Evolutionary conservation across 73 alveolate species (phyloP).

Genomic region (Breviolum minutum): DNA sequence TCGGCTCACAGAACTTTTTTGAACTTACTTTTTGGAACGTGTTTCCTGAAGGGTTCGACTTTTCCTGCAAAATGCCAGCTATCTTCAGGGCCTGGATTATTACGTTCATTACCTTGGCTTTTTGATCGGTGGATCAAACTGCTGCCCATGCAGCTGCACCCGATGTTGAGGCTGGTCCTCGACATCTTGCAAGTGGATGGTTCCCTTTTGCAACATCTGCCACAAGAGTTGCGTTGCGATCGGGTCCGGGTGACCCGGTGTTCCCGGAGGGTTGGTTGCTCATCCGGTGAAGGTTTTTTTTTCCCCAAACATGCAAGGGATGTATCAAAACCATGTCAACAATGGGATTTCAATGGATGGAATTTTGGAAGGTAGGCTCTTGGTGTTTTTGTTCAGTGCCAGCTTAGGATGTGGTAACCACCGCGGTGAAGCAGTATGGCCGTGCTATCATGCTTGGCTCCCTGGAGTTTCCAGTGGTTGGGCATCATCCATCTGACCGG

Average conservation of each 20-base stretch:
- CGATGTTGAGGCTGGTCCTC: slow-evolving; percentile 10
- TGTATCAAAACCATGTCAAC: no score
- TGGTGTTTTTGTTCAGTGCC: neutral
- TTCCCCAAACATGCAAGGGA: no score
- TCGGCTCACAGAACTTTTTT: no score
- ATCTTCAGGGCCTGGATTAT: no score
- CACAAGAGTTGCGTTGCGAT: slow-evolving; percentile 52
- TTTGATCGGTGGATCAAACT: no score
- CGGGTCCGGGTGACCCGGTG: neutral
- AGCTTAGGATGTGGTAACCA: slow-evolving; percentile 37
- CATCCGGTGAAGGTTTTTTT: neutral
- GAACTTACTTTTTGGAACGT: no score
- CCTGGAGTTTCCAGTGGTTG: neutral
- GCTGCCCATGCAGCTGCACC: neutral
- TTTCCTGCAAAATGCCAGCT: no score
- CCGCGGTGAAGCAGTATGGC: slow-evolving; percentile 61
- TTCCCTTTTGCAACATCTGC: slow-evolving; percentile 16
- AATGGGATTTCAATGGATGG: no score
- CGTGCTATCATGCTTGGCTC: slow-evolving; percentile 36
- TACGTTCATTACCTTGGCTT: no score
- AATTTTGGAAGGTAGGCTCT: neutral
- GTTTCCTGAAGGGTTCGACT: no score
- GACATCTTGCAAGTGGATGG: slow-evolving; percentile 14
- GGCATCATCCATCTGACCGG: no score
- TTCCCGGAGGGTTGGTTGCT: no score